Conservation (phyloP, 345 rosid genomes). For the Citrus sinensis region DVS_A1.0 CM039167.1:9305501-9306000, state of each 20-base stretch:
- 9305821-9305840: not conserved
- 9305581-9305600: not conserved
- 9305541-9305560: slow-evolving; percentile 14
- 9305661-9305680: not conserved
- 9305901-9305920: not conserved
- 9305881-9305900: not conserved
- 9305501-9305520: slow-evolving; percentile 41
- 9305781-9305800: not conserved
- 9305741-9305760: not conserved
- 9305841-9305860: not conserved
- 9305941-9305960: not conserved
- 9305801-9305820: not conserved
- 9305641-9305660: not conserved
- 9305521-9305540: slow-evolving; percentile 46
- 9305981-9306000: not conserved
- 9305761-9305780: not conserved
- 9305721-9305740: not conserved
- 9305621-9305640: not conserved
- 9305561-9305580: slow-evolving; percentile 16
- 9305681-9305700: not conserved
- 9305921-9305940: not conserved
- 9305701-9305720: not conserved
- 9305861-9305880: not conserved
- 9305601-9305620: slow-evolving; percentile 7
- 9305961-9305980: not conserved